Conservation (phyloP, 331 rosid species). For the Ulmus americana region DNA sequence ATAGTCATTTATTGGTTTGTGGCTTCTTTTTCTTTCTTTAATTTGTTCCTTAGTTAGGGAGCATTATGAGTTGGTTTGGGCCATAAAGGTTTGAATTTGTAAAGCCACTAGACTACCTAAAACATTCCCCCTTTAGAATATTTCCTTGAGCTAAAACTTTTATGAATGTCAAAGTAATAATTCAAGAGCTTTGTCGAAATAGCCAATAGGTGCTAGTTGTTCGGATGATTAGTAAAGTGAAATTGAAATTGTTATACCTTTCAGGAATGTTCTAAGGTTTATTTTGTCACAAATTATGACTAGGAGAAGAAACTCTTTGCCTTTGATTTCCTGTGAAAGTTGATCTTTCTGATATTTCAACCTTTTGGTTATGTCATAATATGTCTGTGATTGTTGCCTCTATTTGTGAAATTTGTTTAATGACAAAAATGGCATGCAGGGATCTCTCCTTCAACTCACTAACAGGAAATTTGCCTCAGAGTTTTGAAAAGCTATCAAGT, state of each 20-base stretch:
- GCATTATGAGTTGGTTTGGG: not conserved
- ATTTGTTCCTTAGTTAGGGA: not conserved
- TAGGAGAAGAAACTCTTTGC: too few relatives aligned
- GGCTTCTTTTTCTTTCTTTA: not conserved
- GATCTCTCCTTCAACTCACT: constrained; percentile 72
- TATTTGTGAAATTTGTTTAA: not conserved
- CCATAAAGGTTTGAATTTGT: not conserved
- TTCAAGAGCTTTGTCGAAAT: too few relatives aligned
- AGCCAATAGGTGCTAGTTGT: too few relatives aligned
- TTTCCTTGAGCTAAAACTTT: too few relatives aligned
- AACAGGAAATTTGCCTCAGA: constrained; percentile 75
- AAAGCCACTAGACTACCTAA: not conserved
- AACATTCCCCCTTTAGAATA: not conserved
- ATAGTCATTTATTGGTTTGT: not conserved
- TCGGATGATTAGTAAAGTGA: too few relatives aligned
- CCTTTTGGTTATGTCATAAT: too few relatives aligned
- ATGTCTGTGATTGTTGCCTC: not conserved
- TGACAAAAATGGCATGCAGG: constrained; percentile 26
- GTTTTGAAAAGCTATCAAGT: constrained; percentile 55
- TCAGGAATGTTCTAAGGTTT: not conserved
- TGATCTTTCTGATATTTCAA: too few relatives aligned
- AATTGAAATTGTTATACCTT: too few relatives aligned
- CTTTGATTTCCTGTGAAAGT: too few relatives aligned
- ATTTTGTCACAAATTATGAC: not conserved
- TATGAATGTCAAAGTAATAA: too few relatives aligned